Percentiles rank a stretch among this genome's conserved stretches.
phyloP scores from a whole-genome alignment of 257 asterid species.

The Solanum acaule region DNA sequence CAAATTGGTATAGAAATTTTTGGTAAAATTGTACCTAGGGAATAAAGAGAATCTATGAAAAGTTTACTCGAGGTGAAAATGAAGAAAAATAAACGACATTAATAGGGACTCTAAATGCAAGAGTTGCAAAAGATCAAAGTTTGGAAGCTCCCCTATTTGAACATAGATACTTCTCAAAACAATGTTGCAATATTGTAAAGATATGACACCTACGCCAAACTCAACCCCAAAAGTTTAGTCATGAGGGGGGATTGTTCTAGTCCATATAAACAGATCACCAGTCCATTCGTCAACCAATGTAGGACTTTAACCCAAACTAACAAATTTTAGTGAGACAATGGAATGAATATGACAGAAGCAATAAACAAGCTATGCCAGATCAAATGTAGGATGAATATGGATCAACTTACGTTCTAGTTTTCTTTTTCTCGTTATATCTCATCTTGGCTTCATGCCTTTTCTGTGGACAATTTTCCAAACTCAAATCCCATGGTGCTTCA shows the following conservation, averaged over 20 bases:
- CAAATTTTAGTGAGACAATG: not conserved
- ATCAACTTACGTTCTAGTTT: conserved; percentile 51
- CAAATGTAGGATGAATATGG: not conserved
- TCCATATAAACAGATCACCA: not conserved
- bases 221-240: not conserved
- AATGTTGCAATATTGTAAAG: not conserved
- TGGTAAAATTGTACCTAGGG: not conserved
- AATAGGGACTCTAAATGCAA: not conserved
- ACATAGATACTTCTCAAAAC: not conserved
- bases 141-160: not conserved
- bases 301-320: not conserved
- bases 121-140: not conserved
- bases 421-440: conserved; percentile 83
- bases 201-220: not conserved
- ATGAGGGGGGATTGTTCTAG: not conserved
- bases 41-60: not conserved
- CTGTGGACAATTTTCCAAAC: conserved; percentile 41
- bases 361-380: not conserved
- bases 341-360: not conserved
- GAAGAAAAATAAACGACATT: not conserved
- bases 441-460: conserved; percentile 79
- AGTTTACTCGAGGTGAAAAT: not conserved
- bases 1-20: not conserved
- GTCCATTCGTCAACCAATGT: not conserved
- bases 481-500: conserved; percentile 54